Conservation (phyloP, 2,329 filamentous ascomycete species). For the Sordariomycetes sp. region DNA sequence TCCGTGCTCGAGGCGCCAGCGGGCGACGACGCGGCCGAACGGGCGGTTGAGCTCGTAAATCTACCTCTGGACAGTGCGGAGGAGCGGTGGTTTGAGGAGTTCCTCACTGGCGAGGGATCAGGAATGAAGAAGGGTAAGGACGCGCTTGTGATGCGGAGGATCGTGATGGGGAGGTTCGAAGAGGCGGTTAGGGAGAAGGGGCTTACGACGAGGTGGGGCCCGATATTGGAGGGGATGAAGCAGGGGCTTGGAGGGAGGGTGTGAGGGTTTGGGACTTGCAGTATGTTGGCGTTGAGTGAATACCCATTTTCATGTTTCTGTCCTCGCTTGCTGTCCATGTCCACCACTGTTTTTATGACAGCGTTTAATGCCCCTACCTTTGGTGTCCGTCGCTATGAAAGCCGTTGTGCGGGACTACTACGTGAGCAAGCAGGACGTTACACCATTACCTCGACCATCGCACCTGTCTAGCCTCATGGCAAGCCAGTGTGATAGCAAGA, state of each 20-base stretch:
- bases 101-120: slow-evolving; percentile 52
- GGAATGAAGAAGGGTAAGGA: slow-evolving; percentile 54
- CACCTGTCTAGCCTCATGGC: no score
- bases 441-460: no score
- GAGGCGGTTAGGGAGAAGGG: slow-evolving; percentile 30
- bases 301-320: not conserved
- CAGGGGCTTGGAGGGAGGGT: slow-evolving; percentile 18
- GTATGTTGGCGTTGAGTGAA: not conserved
- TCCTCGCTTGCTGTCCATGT: not conserved
- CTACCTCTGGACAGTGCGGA: slow-evolving; percentile 60
- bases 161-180: slow-evolving; percentile 49
- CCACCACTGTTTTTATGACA: not conserved
- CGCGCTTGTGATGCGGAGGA: slow-evolving; percentile 59
- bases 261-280: not conserved
- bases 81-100: slow-evolving; percentile 62
- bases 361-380: no score
- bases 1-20: slow-evolving; percentile 34
- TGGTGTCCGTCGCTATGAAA: no score
- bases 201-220: slow-evolving; percentile 30
- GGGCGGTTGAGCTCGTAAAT: slow-evolving; percentile 56
- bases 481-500: no score
- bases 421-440: no score
- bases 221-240: slow-evolving; percentile 37
- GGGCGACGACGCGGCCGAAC: slow-evolving; percentile 29
- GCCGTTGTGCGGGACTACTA: no score